Evolutionary conservation across 2,329 filamentous ascomycete genomes (phyloP).

Genomic region (Pseudogymnoascus sp.): DNA sequence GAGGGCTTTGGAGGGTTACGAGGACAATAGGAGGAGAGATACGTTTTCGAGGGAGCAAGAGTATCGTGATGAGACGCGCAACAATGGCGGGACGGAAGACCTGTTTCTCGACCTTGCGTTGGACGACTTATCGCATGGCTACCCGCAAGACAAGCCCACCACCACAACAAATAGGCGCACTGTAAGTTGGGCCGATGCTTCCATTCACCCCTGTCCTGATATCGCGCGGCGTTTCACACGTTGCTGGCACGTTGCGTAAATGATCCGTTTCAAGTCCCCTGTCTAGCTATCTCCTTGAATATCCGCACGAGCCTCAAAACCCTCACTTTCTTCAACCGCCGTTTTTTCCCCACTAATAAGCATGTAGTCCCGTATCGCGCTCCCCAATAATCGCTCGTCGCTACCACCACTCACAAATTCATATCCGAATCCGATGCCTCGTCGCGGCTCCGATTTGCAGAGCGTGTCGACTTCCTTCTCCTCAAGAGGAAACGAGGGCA

Average conservation of each 20-base stretch:
- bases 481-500: background rate
- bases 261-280: background rate
- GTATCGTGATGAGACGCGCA: conserved; percentile 1
- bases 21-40: background rate
- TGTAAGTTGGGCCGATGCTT: conserved; percentile 16
- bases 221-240: conserved; percentile 2
- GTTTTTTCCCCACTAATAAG: background rate
- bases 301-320: conserved; percentile 8
- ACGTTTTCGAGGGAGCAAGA: conserved; percentile 1
- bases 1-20: conserved; percentile 13
- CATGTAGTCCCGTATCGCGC: conserved; percentile 11
- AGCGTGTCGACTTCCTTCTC: background rate
- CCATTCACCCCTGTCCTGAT: conserved; percentile 3
- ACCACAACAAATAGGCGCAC: conserved; percentile 1
- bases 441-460: conserved; percentile 9
- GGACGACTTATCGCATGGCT: conserved; percentile 16
- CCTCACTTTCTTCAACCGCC: background rate
- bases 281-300: conserved; percentile 7
- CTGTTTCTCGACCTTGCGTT: conserved; percentile 25
- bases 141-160: background rate
- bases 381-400: conserved; percentile 8
- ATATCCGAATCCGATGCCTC: conserved; percentile 8
- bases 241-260: background rate
- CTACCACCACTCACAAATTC: conserved; percentile 7
- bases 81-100: conserved; percentile 16